phyloP scores from a whole-genome alignment of 257 asterid genomes.

The Fraxinus excelsior region DNA sequence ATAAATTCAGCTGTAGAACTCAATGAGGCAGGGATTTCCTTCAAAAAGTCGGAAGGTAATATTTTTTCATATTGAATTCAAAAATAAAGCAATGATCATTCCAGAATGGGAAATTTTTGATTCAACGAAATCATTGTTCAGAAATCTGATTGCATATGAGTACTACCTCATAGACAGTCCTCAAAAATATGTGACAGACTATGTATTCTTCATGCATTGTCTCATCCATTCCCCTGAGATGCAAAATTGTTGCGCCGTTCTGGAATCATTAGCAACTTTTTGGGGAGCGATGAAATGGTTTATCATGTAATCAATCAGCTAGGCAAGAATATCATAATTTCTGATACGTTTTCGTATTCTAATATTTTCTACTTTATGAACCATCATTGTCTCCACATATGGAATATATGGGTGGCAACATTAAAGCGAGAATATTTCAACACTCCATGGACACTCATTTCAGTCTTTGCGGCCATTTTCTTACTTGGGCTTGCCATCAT shows the following conservation, averaged over 20 bases:
- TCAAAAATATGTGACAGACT: conserved; percentile 18
- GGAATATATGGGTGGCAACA: conserved; percentile 14
- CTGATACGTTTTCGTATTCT: neutral
- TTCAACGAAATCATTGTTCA: conserved; percentile 18
- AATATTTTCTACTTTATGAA: conserved; percentile 13
- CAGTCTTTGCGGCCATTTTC: conserved; percentile 15
- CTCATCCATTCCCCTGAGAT: conserved; percentile 21
- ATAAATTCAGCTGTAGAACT: conserved; percentile 26
- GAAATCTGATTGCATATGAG: conserved; percentile 21
- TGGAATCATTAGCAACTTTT: conserved; percentile 5
- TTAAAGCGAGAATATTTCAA: conserved; percentile 15
- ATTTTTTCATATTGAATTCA: neutral
- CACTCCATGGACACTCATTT: conserved; percentile 21
- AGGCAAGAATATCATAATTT: neutral
- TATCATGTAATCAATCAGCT: conserved; percentile 4
- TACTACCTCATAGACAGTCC: neutral
- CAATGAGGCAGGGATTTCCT: conserved; percentile 20
- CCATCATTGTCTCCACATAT: neutral
- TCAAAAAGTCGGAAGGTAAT: neutral
- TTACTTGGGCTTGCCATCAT: conserved; percentile 11
- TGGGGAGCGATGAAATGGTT: conserved; percentile 18
- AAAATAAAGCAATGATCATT: neutral
- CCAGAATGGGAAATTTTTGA: conserved; percentile 7
- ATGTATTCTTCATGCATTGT: conserved; percentile 7
- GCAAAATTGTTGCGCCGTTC: neutral